Base-by-base conservation (phyloP, 352 stramenopile species). In the Pythium insidiosum region DNA sequence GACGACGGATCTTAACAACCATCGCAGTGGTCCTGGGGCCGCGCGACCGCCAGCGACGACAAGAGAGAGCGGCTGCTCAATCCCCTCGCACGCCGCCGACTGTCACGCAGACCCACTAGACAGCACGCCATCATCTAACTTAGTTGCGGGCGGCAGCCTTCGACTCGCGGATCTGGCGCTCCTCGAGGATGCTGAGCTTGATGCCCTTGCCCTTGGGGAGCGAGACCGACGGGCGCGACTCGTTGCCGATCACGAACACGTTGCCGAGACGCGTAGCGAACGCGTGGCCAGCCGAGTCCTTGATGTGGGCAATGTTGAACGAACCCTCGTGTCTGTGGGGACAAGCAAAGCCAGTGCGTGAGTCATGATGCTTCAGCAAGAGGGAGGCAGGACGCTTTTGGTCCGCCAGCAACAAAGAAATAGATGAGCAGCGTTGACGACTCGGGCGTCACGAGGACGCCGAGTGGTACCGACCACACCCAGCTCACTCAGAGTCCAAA, bases 301-400 rank as follows among this genome's bases (percentile, higher is more conserved):
- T 98, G 37, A 99, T 77, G 69, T 97, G 97, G 39, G 97, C 93
- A 81, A 99, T 99, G 65, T 98, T 96, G 83, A 99, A 99, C 49
- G 93, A 98, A 74, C 96, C 96, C 58, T 97, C 87, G 81, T 99
- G 97, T 70, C 91, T 96, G 53, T 28, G 9, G 15, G 15, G 28
- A 33, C 9, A 15, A n/a, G n/a, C n/a, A n/a, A n/a, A n/a, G n/a
- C n/a, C n/a, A n/a, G n/a, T n/a, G 39, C 23, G 51, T 61, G 15
- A 72, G 47, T 58, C n/a, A n/a, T n/a, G n/a, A n/a, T n/a, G n/a
- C n/a, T n/a, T n/a, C n/a, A n/a, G n/a, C n/a, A n/a, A n/a, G n/a
- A n/a, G n/a, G n/a, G n/a, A n/a, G n/a, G n/a, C n/a, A n/a, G n/a
- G n/a, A n/a, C n/a, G n/a, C n/a, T n/a, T n/a, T n/a, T n/a, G n/a